Evolutionary conservation across 2,329 filamentous ascomycete species (phyloP), one percentile per base, ranked within the genome.

Genomic region (Chaetomium sp.): DNA sequence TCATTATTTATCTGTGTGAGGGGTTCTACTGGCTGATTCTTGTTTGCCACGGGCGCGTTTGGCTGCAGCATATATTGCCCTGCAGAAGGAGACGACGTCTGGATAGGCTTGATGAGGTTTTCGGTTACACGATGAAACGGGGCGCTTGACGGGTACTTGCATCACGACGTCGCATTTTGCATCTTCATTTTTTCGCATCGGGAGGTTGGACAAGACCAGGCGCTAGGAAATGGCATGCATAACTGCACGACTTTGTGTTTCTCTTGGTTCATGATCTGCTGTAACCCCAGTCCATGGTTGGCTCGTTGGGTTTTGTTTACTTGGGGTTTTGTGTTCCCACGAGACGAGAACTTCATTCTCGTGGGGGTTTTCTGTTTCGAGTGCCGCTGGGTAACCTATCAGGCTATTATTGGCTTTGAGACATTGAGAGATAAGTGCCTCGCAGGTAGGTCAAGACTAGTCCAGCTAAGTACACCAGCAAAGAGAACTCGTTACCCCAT

Each of bases 1-100:
- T 6, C 19, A 27, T 27, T 27, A 27, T 27, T 27, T 3, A 27
- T 27, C 19, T 12, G 51, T 54, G 52, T 35, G 49, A 52, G 40
- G 47, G 49, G 35, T 27, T 48, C 45, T 33, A 42, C 6, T 6
- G 40, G 6, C 6, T 42, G 40, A 14, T 42, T 42, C 34, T 57
- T 58, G 55, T 60, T 61, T 59, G 56, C 57, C 42, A 53, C 42
- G 48, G 55, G 50, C 57, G 56, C 53, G 53, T 59, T 33, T 53
- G 50, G 40, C 56, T 62, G 59, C 60, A 61, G 49, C 49, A 55
- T 61, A 61, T 58, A 61, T 61, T 62, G 53, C 50, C 42, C 49
- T 58, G 59, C 60, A 58, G 54, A 38, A 27, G 40, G 49, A 35
- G 34, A n/a, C 19, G 7, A 47, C 50, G 56, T 56, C 56, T 58